Evolutionary conservation across 2,329 filamentous ascomycete genomes (phyloP).

Genomic region (Botrytis aclada): DNA sequence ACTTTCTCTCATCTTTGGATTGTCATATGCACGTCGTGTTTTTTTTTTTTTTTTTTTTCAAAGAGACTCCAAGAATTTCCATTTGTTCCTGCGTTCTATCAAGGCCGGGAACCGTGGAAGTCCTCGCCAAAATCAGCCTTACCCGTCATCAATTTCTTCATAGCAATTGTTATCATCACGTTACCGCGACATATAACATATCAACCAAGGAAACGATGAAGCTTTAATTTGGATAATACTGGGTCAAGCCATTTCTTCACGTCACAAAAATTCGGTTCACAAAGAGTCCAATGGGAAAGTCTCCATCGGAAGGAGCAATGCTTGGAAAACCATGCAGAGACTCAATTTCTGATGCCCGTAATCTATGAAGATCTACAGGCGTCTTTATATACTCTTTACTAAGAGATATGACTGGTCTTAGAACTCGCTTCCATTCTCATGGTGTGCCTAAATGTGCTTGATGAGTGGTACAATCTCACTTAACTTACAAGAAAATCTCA

Average conservation of each 20-base stretch:
- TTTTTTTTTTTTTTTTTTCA: not conserved
- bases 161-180: not conserved
- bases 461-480: conserved; percentile 7
- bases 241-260: not conserved
- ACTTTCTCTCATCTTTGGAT: not conserved
- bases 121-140: conserved; percentile 18
- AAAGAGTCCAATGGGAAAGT: not conserved
- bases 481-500: not conserved
- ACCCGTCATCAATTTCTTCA: conserved; percentile 2
- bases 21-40: conserved; percentile 4
- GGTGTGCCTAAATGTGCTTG: not conserved
- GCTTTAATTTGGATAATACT: not conserved
- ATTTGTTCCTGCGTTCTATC: conserved; percentile 16
- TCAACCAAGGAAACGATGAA: not conserved
- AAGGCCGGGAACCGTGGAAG: conserved; percentile 5
- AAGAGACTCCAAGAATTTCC: not conserved
- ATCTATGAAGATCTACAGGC: conserved; percentile 11
- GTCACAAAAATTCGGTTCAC: not conserved
- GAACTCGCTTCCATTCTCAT: conserved; percentile 8
- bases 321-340: conserved; percentile 17
- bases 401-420: conserved; percentile 12
- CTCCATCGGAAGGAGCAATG: not conserved
- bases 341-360: conserved; percentile 15
- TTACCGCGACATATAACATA: not conserved
- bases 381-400: conserved; percentile 2